Percentiles rank a stretch among this genome's conserved stretches.
These are phyloP conservation scores for Cucumis cinereus DNA, from an alignment of 306 rosid genomes.

Conservation along the genomic window DNA sequence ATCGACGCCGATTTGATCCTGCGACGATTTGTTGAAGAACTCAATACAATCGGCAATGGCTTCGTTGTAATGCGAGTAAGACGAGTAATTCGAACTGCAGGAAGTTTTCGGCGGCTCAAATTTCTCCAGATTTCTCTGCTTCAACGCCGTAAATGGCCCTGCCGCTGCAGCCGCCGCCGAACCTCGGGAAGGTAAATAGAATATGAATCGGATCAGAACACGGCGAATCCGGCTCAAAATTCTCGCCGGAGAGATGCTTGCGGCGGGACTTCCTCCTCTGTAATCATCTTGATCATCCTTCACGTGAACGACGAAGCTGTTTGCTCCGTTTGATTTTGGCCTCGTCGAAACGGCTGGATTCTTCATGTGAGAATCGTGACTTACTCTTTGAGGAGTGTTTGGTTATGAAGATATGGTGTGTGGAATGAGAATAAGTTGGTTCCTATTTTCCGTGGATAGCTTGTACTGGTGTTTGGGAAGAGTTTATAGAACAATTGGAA, in stretches of 20 bases:
- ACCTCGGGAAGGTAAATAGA: conserved; percentile 1
- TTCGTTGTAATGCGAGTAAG: conserved; percentile 59
- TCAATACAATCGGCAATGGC: conserved; percentile 73
- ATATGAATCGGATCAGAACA: neutral
- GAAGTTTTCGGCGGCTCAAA: conserved; percentile 73
- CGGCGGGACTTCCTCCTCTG: neutral
- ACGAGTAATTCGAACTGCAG: conserved; percentile 56
- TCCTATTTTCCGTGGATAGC: neutral
- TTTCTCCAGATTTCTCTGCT: conserved; percentile 11
- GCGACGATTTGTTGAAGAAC: conserved; percentile 71
- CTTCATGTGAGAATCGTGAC: neutral
- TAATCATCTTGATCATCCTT: neutral
- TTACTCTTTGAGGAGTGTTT: neutral
- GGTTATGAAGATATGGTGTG: neutral
- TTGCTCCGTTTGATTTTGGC: neutral
- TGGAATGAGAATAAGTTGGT: neutral
- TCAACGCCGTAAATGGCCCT: neutral
- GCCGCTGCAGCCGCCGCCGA: neutral
- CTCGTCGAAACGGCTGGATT: neutral
- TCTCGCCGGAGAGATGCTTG: neutral
- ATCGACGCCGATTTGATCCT: conserved; percentile 14
- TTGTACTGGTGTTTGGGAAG: neutral
- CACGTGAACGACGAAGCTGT: neutral
- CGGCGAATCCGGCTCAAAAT: conserved; percentile 1
- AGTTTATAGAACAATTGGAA: neutral